Evolutionary conservation across 768 basidiomycete genomes (phyloP), one percentile per base, ranked within the genome.

Genomic region (Leccinum variicolor): DNA sequence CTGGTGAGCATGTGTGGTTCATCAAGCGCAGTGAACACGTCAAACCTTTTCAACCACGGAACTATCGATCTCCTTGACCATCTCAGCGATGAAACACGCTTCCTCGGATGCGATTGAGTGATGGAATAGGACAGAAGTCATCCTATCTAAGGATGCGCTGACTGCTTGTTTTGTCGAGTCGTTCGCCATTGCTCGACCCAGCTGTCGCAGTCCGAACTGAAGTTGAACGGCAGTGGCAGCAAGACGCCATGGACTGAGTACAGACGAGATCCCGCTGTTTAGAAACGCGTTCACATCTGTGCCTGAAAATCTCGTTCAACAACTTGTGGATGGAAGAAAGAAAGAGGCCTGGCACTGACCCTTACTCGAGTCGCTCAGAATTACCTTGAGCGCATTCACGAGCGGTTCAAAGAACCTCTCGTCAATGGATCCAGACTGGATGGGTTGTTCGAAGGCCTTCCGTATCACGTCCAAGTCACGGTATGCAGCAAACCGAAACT

Each of bases 211-310:
- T 45, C 85, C 83, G 39, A 92, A 80, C 57, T 90, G 87, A 60
- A 92, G 79, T 63, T 90, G 86, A 54, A 92, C 87, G 6, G 87
- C 85, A 0, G 92, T 91, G 3, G 89, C 88, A 10, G 88, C 84
- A 25, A 92, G 81, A 65, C 88, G 90, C 89, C 91, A 93, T 1
- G 90, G 91, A 59, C 88, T 91, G 28, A 92, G 74, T 31, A 89
- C 74, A 10, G 83, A 84, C 0, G 84, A 84, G 13, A 86, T 80
- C 19, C 83, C 81, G 80, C 84, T 85, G 54, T 81, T 82, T 51
- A 79, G 80, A 52, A 82, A 74, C 2, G 69, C 47, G 39, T 83
- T 82, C 19, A 79, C 73, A 54, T 83, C 81, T 74, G 71, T 67
- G 33, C 71, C 71, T 69, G 36, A 19, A 43, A 43, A 23, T 15